Conservation (phyloP, 2,329 filamentous ascomycete species). For the Trichoderma koningiopsis region DNA sequence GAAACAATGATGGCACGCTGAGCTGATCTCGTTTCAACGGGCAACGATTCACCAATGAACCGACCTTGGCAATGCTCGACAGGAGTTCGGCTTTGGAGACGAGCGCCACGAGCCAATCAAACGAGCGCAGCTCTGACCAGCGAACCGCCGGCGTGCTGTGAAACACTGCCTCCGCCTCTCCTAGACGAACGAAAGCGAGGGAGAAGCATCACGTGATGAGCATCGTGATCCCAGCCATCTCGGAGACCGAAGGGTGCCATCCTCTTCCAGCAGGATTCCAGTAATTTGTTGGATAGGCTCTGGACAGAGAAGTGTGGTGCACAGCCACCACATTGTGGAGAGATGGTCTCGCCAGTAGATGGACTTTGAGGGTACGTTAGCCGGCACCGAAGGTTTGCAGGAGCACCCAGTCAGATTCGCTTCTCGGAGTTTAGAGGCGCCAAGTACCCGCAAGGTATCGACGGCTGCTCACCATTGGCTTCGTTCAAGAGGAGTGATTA, state of each 20-base stretch:
- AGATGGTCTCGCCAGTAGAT: neutral
- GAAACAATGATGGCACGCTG: neutral
- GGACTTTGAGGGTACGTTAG: slow-evolving; percentile 1
- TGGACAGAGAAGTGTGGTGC: neutral
- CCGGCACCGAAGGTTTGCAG: neutral
- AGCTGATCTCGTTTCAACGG: slow-evolving; percentile 12
- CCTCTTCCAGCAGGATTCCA: slow-evolving; percentile 5
- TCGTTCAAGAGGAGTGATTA: slow-evolving; percentile 7
- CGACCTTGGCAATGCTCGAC: slow-evolving; percentile 10
- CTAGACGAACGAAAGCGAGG: neutral
- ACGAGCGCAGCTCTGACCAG: neutral
- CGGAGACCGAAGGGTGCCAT: slow-evolving; percentile 18
- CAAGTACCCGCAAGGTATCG: neutral
- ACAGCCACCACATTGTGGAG: slow-evolving; percentile 16
- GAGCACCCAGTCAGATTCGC: neutral
- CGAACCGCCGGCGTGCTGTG: slow-evolving; percentile 7
- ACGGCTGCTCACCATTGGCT: neutral
- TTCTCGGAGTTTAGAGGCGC: neutral
- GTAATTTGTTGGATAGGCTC: neutral
- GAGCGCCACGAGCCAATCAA: slow-evolving; percentile 4
- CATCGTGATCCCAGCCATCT: neutral
- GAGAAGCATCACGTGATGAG: neutral
- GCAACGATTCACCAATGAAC: neutral
- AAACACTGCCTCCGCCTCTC: slow-evolving; percentile 22
- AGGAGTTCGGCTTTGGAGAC: neutral